Evolutionary conservation across 169 alveolate genomes (phyloP).

Genomic region (Cryptosporidium sp.): DNA sequence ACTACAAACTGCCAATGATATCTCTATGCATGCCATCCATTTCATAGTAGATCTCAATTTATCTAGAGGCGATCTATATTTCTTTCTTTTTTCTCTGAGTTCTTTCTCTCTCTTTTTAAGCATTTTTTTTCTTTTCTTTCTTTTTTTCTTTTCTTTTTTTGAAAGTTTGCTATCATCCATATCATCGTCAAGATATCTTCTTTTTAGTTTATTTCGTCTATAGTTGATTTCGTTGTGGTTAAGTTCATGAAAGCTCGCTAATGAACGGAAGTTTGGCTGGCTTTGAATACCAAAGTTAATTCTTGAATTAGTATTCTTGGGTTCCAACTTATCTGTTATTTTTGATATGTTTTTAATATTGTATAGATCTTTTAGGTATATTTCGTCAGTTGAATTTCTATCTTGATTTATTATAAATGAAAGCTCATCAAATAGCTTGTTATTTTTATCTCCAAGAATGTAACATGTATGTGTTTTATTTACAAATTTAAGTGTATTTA

Average conservation of each 20-base stretch:
- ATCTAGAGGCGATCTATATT: conserved; percentile 25
- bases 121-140: conserved; percentile 30
- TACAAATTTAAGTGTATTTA: conserved; percentile 25
- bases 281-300: not conserved
- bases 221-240: conserved; percentile 35
- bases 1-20: conserved; percentile 50
- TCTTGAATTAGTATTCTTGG: not conserved
- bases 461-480: conserved; percentile 51
- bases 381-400: not conserved
- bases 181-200: conserved; percentile 43
- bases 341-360: not conserved
- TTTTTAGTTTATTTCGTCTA: conserved; percentile 24
- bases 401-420: not conserved
- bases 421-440: conserved; percentile 4
- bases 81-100: conserved; percentile 24
- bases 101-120: conserved; percentile 28
- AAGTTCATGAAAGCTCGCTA: conserved; percentile 40
- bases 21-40: conserved; percentile 68
- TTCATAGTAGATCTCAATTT: conserved; percentile 43
- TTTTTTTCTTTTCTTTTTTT: conserved; percentile 20
- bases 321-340: not conserved
- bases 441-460: conserved; percentile 38
- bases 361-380: conserved; percentile 1
- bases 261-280: not conserved
- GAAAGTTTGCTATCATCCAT: not conserved